Conservation (phyloP, 306 rosid genomes). For the Ochetophila trinervis region DNA sequence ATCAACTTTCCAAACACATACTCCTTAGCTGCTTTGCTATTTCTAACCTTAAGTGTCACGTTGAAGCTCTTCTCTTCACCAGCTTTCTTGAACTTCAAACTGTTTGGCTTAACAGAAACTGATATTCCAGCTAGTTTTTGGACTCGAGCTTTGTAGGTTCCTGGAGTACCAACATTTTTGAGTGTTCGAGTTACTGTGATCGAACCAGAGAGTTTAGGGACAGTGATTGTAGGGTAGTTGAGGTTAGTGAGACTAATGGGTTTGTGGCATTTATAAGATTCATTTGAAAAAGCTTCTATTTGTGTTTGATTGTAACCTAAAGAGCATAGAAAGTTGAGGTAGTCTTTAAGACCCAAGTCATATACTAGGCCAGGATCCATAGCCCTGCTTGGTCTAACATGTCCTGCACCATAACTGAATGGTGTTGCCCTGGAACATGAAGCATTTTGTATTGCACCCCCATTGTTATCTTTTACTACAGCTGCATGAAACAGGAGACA, state of each 20-base stretch:
- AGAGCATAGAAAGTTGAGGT: conserved; percentile 64
- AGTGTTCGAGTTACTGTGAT: conserved; percentile 51
- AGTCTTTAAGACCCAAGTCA: conserved; percentile 54
- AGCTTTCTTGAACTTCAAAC: conserved; percentile 49
- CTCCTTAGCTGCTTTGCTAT: conserved; percentile 28
- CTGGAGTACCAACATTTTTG: conserved; percentile 75
- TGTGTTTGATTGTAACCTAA: conserved; percentile 57
- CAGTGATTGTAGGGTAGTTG: conserved; percentile 82
- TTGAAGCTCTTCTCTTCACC: conserved; percentile 68
- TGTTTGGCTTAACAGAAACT: conserved; percentile 54
- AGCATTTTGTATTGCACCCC: conserved; percentile 57
- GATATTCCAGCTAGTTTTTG: conserved; percentile 45
- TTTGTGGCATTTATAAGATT: conserved; percentile 40
- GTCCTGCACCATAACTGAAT: conserved; percentile 87
- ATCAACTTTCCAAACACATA: conserved; percentile 66
- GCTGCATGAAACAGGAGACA: conserved; percentile 44
- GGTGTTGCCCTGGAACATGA: conserved; percentile 53
- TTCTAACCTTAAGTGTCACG: conserved; percentile 36
- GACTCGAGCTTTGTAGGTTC: conserved; percentile 46
- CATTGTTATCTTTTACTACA: conserved; percentile 44
- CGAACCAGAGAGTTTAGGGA: conserved; percentile 57
- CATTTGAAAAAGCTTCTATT: conserved; percentile 39
- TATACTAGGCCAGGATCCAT: conserved; percentile 89
- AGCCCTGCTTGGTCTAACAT: conserved; percentile 65
- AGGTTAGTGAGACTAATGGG: conserved; percentile 46